Evolutionary conservation across 2,329 filamentous ascomycete genomes (phyloP), one percentile per base, ranked within the genome.

Genomic region (Phialophora macrospora): DNA sequence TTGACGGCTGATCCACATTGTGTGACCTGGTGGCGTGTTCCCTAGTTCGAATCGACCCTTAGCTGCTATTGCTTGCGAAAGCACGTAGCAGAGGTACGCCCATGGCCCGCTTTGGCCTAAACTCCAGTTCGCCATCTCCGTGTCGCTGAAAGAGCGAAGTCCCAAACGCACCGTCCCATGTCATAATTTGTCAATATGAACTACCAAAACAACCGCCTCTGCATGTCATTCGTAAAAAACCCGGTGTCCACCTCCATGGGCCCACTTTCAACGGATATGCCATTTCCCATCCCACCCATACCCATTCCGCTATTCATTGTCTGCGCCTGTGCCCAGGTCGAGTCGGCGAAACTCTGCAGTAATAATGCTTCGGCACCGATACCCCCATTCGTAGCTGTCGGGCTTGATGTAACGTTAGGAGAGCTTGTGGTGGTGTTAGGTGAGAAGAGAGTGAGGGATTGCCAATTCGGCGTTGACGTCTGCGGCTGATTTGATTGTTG

Each of bases 231-330:
- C 24, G 60, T 46, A 28, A 69, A 69, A 32, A 69, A 67, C 0
- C 67, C 64, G 6, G 67, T 69, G 46, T 69, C 67, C 12, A 69
- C 59, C 32, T 69, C 67, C 67, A 67, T 69, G 1, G 64, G 62
- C 17, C 58, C 59, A 30, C 44, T 58, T 30, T 68, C 60, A n/a
- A 66, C 55, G 17, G 12, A 32, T 46, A 66, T 64, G 24, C 24
- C 30, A 3, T 22, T 48, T 9, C 41, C 60, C 41, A 64, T 55
- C n/a, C 60, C 57, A 14, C 28, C 17, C 30, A n/a, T 62, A 6
- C 57, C 58, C 48, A 64, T 41, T 14, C 46, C 58, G 12, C 48
- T 57, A 20, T 63, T 67, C 51, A 67, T 46, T 7, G 62, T 61
- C 20, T 65, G 63, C 3, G 61, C 63, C 24, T 67, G 66, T 7